Percentiles rank a stretch among this genome's conserved stretches.
Evolutionary conservation across 2,329 filamentous ascomycete genomes (phyloP).

Genomic region (Curvularia eragrostidis): DNA sequence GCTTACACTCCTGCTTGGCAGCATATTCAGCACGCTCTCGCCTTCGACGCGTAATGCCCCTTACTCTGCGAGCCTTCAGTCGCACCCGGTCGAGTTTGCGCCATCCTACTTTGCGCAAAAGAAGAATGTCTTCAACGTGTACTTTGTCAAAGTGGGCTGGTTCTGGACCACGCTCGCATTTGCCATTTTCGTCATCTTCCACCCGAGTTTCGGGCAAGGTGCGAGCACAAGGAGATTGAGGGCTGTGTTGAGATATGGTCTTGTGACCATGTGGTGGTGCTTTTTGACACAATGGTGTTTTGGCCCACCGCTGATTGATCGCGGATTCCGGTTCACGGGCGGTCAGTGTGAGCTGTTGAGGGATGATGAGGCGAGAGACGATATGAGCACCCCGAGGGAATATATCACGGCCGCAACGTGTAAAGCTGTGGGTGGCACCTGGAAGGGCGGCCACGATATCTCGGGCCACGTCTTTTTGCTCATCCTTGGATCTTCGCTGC

Average conservation of each 20-base stretch:
- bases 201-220: slow-evolving; percentile 63
- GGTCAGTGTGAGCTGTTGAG: slow-evolving; percentile 75
- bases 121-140: slow-evolving; percentile 86
- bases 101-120: slow-evolving; percentile 94
- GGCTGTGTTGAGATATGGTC: slow-evolving; percentile 70
- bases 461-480: slow-evolving; percentile 94
- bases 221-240: slow-evolving; percentile 57
- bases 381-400: slow-evolving; percentile 54
- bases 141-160: slow-evolving; percentile 97
- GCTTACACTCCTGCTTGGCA: slow-evolving; percentile 77
- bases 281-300: slow-evolving; percentile 97
- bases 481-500: slow-evolving; percentile 79
- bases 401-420: slow-evolving; percentile 79
- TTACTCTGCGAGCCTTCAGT: slow-evolving; percentile 68
- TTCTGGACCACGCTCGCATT: slow-evolving; percentile 85
- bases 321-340: slow-evolving; percentile 85
- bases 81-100: slow-evolving; percentile 64
- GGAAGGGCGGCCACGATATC: slow-evolving; percentile 95
- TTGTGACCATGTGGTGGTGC: slow-evolving; percentile 81
- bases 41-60: slow-evolving; percentile 68
- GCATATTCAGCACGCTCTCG: slow-evolving; percentile 78
- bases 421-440: slow-evolving; percentile 79
- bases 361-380: slow-evolving; percentile 57
- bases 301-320: slow-evolving; percentile 86
- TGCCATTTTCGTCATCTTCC: slow-evolving; percentile 70